phyloP scores from a whole-genome alignment of 2,329 filamentous ascomycete genomes.

The Colletotrichum lini region DNA sequence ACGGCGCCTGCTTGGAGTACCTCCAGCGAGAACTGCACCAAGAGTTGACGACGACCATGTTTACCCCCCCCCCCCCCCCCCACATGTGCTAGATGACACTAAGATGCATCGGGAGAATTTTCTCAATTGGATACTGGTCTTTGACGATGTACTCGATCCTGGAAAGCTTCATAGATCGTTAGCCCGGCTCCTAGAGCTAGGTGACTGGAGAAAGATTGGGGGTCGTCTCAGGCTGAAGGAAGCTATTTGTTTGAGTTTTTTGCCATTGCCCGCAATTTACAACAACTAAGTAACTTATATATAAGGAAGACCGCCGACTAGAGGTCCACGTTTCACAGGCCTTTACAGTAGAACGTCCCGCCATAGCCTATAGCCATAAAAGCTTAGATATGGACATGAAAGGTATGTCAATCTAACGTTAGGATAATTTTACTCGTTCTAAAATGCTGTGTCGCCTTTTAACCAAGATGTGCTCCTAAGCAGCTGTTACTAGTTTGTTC shows the following conservation, averaged over 20 bases:
- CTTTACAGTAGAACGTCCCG: slow-evolving; percentile 52
- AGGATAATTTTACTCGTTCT: too few relatives aligned
- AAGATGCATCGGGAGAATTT: slow-evolving; percentile 44
- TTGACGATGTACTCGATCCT: slow-evolving; percentile 62
- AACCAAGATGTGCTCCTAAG: too few relatives aligned
- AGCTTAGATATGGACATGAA: slow-evolving; percentile 51
- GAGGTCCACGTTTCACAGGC: slow-evolving; percentile 51
- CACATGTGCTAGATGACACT: slow-evolving; percentile 50
- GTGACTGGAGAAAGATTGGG: slow-evolving; percentile 62
- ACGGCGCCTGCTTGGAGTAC: background rate
- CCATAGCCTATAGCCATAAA: slow-evolving; percentile 56
- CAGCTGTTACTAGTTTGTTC: too few relatives aligned
- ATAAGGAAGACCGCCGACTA: slow-evolving; percentile 44
- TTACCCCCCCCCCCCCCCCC: slow-evolving; percentile 49
- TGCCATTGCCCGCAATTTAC: background rate
- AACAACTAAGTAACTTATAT: background rate
- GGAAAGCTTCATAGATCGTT: slow-evolving; percentile 54
- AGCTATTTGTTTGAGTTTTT: background rate
- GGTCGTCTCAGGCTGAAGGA: slow-evolving; percentile 58
- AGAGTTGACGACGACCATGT: slow-evolving; percentile 44
- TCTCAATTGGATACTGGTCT: slow-evolving; percentile 54
- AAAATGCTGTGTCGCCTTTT: too few relatives aligned
- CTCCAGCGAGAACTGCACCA: background rate
- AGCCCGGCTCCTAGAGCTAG: slow-evolving; percentile 54
- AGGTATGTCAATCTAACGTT: too few relatives aligned